A percentile compares a stretch with the other conserved stretches of the same genome.
phyloP scores from a whole-genome alignment of 1,284 basidiomycete genomes.

The Laetiporus sulphureus region DNA sequence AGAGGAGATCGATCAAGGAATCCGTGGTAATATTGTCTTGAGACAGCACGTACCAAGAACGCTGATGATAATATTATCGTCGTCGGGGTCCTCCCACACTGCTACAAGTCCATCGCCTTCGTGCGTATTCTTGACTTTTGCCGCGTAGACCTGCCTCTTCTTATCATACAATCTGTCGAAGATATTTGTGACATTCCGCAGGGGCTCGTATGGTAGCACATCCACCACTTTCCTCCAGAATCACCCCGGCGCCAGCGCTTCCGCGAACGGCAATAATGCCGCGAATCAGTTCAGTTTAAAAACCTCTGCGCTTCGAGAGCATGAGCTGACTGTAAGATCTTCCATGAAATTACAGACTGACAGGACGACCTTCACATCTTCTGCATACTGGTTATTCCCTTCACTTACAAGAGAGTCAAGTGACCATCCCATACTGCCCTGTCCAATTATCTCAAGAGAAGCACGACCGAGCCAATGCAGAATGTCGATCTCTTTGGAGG shows the following conservation, averaged over 20 bases:
- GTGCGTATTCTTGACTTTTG: constrained; percentile 14
- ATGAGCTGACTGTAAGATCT: too few species aligned
- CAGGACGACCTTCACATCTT: too few species aligned
- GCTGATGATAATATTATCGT: constrained; percentile 21
- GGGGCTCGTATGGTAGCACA: constrained; percentile 25
- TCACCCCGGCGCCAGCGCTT: too few species aligned
- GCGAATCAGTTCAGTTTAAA: too few species aligned
- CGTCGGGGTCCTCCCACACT: constrained; percentile 11
- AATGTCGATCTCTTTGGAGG: constrained; percentile 31
- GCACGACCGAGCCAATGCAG: constrained; percentile 29
- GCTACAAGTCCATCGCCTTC: constrained; percentile 13
- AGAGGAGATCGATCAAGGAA: too few species aligned
- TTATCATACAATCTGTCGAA: constrained; percentile 9
- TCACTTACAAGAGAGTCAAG: constrained; percentile 29
- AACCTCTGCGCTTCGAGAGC: too few species aligned
- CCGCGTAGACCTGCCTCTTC: constrained; percentile 11
- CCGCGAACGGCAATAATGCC: too few species aligned
- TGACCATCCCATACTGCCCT: constrained; percentile 31
- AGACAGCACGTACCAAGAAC: constrained; percentile 16
- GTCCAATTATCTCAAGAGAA: constrained; percentile 26
- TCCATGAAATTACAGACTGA: too few species aligned
- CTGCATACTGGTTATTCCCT: constrained; percentile 23
- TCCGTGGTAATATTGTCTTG: too few species aligned
- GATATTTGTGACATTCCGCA: constrained; percentile 23
- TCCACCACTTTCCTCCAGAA: too few species aligned